Conservation (phyloP, 176 grass and related monocot genomes). For the Juncus inflexus region DNA sequence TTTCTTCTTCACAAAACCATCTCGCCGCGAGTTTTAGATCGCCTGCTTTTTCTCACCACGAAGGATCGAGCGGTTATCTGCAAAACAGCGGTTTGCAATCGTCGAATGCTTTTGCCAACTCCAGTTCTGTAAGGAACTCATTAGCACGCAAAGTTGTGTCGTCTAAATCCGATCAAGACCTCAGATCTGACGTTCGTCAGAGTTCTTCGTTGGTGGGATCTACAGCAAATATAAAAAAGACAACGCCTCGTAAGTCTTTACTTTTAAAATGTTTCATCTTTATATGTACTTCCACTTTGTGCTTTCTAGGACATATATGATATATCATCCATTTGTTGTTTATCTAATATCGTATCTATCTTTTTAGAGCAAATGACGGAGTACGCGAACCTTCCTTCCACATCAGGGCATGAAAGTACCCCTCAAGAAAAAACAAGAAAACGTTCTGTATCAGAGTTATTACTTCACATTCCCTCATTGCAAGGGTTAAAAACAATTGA, state of each 20-base stretch:
- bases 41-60: conserved; percentile 20
- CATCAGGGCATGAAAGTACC: conserved; percentile 31
- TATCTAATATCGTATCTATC: conserved; percentile 16
- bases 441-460: conserved; percentile 56
- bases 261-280: conserved; percentile 14
- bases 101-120: conserved; percentile 36
- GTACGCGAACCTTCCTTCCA: conserved; percentile 19
- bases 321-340: not conserved
- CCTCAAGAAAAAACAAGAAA: conserved; percentile 43
- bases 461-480: conserved; percentile 52
- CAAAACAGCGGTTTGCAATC: conserved; percentile 42
- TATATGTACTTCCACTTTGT: conserved; percentile 8
- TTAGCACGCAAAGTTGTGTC: conserved; percentile 36
- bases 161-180: conserved; percentile 58
- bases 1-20: conserved; percentile 30
- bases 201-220: conserved; percentile 25
- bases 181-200: conserved; percentile 26
- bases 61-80: conserved; percentile 31
- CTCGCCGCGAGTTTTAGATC: conserved; percentile 38
- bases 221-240: conserved; percentile 21
- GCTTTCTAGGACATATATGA: not conserved
- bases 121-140: conserved; percentile 37
- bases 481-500: conserved; percentile 39
- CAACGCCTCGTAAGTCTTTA: conserved; percentile 17
- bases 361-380: conserved; percentile 45